Evolutionary conservation across 164 flowering plant species (phyloP), one percentile per base, ranked within the genome.

Genomic region (Buxus sempervirens): DNA sequence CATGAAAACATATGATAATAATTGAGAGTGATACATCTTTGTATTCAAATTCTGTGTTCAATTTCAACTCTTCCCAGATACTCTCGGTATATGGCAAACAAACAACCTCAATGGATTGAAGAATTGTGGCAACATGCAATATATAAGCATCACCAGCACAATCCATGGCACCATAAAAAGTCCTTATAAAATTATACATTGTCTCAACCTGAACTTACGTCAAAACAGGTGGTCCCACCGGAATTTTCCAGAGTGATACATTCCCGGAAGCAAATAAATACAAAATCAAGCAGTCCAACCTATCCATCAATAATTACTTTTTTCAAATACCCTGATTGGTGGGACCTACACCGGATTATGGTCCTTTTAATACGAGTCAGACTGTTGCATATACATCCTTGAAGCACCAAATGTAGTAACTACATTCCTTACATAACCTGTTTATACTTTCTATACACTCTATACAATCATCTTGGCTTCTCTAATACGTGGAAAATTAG

Each of bases 21-120:
- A 54, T n/a, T 72, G 70, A 36, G 20, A 24, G 36, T 59, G 74
- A 72, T 60, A 53, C 69, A 72, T 71, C 25, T 22, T 58, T 60
- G 60, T 16, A 32, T 51, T 38, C 42, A 18, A 15, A 41, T 1
- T 62, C 66, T 25, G 6, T 1, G 36, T 62, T 53, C 21, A 54
- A 64, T 26, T 10, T 32, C 5, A 28, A 59, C 10, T 45, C 18
- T 28, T 28, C 27, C n/a, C n/a, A 10, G 28, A 32, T 57, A 9
- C 10, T 19, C 28, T 28, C 23, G 21, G 5, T 22, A 22, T 20
- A 2, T 4, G 20, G 45, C 15, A 63, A 1, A 54, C 24, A 1
- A 4, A 26, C 23, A 4, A 27, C 27, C 48, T 25, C 42, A 55
- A 54, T 53, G 22, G 36, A n/a, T 20, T 24, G 42, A 20, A n/a